phyloP scores from a whole-genome alignment of 495 filamentous ascomycete species.

The Sabuloglossum arenarium region DNA sequence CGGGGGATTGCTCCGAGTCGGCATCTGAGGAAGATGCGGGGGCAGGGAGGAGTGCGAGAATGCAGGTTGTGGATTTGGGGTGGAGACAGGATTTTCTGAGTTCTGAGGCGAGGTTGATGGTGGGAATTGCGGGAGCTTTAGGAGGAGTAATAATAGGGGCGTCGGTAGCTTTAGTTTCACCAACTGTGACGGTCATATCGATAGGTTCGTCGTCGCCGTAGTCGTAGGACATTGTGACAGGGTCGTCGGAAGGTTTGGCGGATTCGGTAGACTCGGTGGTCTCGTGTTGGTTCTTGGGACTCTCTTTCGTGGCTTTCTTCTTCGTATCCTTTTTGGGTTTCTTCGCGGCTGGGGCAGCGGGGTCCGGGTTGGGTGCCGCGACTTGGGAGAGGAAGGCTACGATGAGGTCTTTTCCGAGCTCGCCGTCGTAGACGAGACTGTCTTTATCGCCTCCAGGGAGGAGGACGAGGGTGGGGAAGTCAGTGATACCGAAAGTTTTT shows the following conservation, averaged over 20 bases:
- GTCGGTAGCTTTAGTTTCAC: slow-evolving; percentile 22
- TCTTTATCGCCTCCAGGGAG: slow-evolving; percentile 53
- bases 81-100: slow-evolving; percentile 53
- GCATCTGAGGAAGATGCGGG: too few species aligned
- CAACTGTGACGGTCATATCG: slow-evolving; percentile 24
- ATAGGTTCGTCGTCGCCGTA: slow-evolving; percentile 16
- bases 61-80: slow-evolving; percentile 60
- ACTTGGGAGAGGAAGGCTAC: slow-evolving; percentile 66
- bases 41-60: slow-evolving; percentile 56
- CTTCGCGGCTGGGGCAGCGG: slow-evolving; percentile 31
- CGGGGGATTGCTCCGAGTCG: too few species aligned
- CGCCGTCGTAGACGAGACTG: slow-evolving; percentile 54
- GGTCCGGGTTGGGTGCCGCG: slow-evolving; percentile 51
- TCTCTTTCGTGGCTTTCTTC: slow-evolving; percentile 19
- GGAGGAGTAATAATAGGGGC: slow-evolving; percentile 25
- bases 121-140: slow-evolving; percentile 30
- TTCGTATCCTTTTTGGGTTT: slow-evolving; percentile 32
- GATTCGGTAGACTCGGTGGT: slow-evolving; percentile 11
- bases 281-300: slow-evolving; percentile 1
- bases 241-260: slow-evolving; percentile 22
- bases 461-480: slow-evolving; percentile 65
- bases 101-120: slow-evolving; percentile 29
- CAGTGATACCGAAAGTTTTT: slow-evolving; percentile 49
- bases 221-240: slow-evolving; percentile 19
- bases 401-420: slow-evolving; percentile 69